A percentile compares a stretch with the other conserved stretches of the same genome.
Evolutionary conservation across 2,329 filamentous ascomycete genomes (phyloP).

Genomic region (Cadophora gregata): DNA sequence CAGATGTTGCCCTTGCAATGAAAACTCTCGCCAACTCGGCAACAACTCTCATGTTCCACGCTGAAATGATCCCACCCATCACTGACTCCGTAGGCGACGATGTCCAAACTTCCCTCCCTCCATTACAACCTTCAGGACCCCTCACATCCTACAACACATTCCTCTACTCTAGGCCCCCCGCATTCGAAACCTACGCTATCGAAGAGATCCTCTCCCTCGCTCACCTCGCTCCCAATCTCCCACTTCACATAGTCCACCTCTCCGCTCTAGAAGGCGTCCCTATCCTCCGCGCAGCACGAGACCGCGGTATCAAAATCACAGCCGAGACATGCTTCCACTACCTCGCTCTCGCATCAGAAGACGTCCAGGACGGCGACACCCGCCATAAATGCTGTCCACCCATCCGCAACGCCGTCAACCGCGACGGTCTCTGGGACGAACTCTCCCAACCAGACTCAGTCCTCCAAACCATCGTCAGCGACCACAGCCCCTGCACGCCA

Average conservation of each 20-base stretch:
- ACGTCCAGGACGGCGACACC: constrained; percentile 71
- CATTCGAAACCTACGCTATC: constrained; percentile 91
- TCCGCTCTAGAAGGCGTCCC: constrained; percentile 73
- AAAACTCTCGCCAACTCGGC: constrained; percentile 77
- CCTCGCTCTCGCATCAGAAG: constrained; percentile 69
- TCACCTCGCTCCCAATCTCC: constrained; percentile 78
- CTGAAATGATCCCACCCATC: constrained; percentile 95
- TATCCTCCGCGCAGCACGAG: constrained; percentile 65
- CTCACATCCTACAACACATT: constrained; percentile 86
- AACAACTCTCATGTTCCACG: constrained; percentile 98
- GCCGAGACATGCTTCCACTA: constrained; percentile 83
- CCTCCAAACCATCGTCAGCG: constrained; percentile 89
- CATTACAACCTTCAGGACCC: constrained; percentile 72
- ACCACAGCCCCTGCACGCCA: constrained; percentile 96
- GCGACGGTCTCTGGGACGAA: constrained; percentile 76
- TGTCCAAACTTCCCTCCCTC: constrained; percentile 72
- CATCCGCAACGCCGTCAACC: constrained; percentile 69
- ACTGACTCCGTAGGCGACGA: constrained; percentile 79
- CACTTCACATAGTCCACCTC: constrained; percentile 84
- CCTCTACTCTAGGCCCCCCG: constrained; percentile 84
- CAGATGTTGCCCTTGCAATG: constrained; percentile 83
- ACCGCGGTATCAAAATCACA: constrained; percentile 69
- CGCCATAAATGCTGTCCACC: constrained; percentile 78
- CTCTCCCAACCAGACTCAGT: constrained; percentile 74
- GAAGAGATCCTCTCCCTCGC: constrained; percentile 85